A percentile compares a stretch with the other conserved stretches of the same genome.
phyloP scores from a whole-genome alignment of 306 rosid species.

The Inga leiocalycina region DNA sequence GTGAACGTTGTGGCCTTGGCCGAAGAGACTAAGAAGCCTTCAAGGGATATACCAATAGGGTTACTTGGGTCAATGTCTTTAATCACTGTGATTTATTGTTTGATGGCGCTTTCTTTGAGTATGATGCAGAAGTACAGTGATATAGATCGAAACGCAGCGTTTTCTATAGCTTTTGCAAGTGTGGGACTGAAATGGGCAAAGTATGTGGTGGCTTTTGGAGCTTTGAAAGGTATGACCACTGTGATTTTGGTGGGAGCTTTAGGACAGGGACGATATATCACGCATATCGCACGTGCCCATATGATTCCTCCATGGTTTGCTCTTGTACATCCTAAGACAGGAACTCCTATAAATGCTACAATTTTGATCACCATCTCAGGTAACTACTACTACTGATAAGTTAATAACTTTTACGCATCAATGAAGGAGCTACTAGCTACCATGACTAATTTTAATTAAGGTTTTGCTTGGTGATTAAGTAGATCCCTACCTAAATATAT shows the following conservation, averaged over 20 bases:
- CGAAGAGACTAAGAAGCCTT: constrained; percentile 75
- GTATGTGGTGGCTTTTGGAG: constrained; percentile 73
- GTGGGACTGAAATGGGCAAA: constrained; percentile 86
- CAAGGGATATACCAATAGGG: constrained; percentile 73
- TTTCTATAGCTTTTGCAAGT: constrained; percentile 61
- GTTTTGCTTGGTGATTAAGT: too few relatives aligned
- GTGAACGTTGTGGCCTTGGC: constrained; percentile 72
- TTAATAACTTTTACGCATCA: neutral
- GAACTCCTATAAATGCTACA: constrained; percentile 84
- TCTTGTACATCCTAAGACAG: constrained; percentile 75
- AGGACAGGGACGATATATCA: constrained; percentile 62
- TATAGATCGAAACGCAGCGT: constrained; percentile 62
- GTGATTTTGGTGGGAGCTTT: constrained; percentile 66
- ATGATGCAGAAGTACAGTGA: constrained; percentile 84
- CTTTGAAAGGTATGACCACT: constrained; percentile 80
- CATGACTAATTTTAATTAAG: neutral
- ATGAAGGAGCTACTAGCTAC: neutral
- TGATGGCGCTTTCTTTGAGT: constrained; percentile 68
- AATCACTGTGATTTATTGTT: constrained; percentile 67
- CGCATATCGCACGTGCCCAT: constrained; percentile 79
- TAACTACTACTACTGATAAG: neutral
- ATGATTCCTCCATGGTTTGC: constrained; percentile 89
- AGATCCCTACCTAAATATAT: too few relatives aligned
- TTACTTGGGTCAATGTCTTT: constrained; percentile 74
- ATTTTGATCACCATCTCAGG: constrained; percentile 51